Percentiles rank a stretch among this genome's conserved stretches.
Conservation (phyloP, 805 yeast genomes). For the Kodamaea leandrae region DNA sequence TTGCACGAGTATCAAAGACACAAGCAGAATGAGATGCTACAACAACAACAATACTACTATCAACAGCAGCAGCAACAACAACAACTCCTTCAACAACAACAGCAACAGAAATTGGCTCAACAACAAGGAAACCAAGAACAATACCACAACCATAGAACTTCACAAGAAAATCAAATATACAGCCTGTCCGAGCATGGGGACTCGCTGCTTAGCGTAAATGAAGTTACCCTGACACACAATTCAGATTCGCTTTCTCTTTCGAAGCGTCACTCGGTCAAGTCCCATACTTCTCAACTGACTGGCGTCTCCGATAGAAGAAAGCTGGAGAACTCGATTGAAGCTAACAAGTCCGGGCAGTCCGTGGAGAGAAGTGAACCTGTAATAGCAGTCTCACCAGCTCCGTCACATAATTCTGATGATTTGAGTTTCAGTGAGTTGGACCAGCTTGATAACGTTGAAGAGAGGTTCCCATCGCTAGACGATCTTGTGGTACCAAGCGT, state of each 20-base stretch:
- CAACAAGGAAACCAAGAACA: neutral
- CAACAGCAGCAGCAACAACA: slow-evolving; percentile 32
- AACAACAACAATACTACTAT: slow-evolving; percentile 39
- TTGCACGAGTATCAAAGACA: slow-evolving; percentile 49
- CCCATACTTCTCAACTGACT: slow-evolving; percentile 6
- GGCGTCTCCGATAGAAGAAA: slow-evolving; percentile 2
- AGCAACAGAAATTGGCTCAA: slow-evolving; percentile 1
- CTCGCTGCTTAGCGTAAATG: slow-evolving; percentile 1
- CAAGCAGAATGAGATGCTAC: slow-evolving; percentile 31
- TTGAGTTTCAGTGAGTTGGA: slow-evolving; percentile 34
- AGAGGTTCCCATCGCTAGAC: slow-evolving; percentile 52
- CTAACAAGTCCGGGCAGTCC: slow-evolving; percentile 1
- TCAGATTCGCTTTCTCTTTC: slow-evolving; percentile 1
- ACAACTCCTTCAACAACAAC: slow-evolving; percentile 8
- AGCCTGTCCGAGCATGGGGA: neutral
- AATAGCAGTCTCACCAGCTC: slow-evolving; percentile 2
- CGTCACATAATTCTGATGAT: slow-evolving; percentile 13
- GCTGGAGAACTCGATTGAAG: slow-evolving; percentile 8
- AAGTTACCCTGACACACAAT: neutral
- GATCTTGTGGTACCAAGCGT: slow-evolving; percentile 13
- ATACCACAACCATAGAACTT: neutral
- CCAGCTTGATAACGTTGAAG: slow-evolving; percentile 45
- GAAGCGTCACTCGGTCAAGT: slow-evolving; percentile 2
- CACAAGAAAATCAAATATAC: neutral
- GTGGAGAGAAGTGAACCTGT: slow-evolving; percentile 3